Percentiles rank a stretch among this genome's conserved stretches.
Conservation (phyloP, 2,329 filamentous ascomycete species). For the Thermomyces lanuginosus region DNA sequence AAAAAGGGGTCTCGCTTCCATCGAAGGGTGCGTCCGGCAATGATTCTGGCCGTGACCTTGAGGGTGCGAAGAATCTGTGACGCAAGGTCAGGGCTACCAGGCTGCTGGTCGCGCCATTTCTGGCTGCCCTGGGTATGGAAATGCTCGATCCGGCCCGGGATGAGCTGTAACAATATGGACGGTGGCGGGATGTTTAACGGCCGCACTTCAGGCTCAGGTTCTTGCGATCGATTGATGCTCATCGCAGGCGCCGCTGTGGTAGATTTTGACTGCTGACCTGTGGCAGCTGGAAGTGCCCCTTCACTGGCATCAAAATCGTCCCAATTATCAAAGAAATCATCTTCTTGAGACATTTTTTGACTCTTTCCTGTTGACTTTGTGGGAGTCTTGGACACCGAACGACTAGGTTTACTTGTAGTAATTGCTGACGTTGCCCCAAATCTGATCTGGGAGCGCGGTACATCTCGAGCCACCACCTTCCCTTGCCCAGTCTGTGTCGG, state of each 20-base stretch:
- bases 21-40: conserved; percentile 67
- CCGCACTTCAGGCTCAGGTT: conserved; percentile 27
- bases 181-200: conserved; percentile 84
- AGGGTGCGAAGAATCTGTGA: conserved; percentile 15
- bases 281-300: conserved; percentile 1
- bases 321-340: conserved; percentile 35
- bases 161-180: conserved; percentile 60
- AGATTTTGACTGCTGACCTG: background rate
- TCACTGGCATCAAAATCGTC: conserved; percentile 35
- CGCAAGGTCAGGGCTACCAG: conserved; percentile 9
- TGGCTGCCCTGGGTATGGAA: conserved; percentile 50
- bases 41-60: conserved; percentile 55
- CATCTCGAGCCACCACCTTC: too few species aligned
- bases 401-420: too few species aligned
- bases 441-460: too few species aligned
- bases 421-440: too few species aligned
- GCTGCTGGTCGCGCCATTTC: conserved; percentile 42
- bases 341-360: conserved; percentile 11
- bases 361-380: too few species aligned
- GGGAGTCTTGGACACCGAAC: background rate
- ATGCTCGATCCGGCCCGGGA: conserved; percentile 53
- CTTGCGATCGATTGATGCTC: background rate
- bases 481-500: too few species aligned
- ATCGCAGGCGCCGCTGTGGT: background rate
- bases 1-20: conserved; percentile 84